Evolutionary conservation across 2,329 filamentous ascomycete genomes (phyloP).

Genomic region (Bipolaris cookei): DNA sequence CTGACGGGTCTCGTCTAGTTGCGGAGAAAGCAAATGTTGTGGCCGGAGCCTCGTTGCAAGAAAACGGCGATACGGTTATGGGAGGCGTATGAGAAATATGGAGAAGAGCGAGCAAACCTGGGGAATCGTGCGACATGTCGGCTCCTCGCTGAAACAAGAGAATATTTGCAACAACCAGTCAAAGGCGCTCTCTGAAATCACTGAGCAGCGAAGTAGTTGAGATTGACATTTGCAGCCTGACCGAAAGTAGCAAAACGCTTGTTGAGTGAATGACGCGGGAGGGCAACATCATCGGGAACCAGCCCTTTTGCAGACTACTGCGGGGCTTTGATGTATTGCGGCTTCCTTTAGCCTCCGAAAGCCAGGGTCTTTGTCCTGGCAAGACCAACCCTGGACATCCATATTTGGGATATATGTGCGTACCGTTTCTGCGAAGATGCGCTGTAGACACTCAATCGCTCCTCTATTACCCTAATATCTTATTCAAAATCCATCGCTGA

Average conservation of each 20-base stretch:
- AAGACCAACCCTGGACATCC: not conserved
- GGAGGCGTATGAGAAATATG: slow-evolving; percentile 16
- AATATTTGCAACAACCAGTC: not conserved
- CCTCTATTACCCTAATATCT: not conserved
- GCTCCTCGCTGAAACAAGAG: not conserved
- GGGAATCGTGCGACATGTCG: not conserved
- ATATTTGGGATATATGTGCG: not conserved
- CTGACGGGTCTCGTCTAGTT: slow-evolving; percentile 25
- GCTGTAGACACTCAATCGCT: not conserved
- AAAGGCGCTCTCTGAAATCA: not conserved
- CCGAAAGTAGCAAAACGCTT: not conserved
- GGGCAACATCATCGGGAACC: not conserved
- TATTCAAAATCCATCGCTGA: not conserved
- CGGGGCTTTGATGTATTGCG: not conserved
- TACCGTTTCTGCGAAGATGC: not conserved
- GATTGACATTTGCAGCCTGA: not conserved
- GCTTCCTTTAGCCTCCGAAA: not conserved
- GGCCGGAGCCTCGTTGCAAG: not conserved
- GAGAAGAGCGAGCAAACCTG: not conserved
- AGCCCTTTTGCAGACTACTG: not conserved
- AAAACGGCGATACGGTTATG: slow-evolving; percentile 18
- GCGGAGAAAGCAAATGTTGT: slow-evolving; percentile 5
- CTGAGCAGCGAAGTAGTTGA: not conserved
- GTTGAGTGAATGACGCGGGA: not conserved
- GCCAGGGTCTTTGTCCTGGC: not conserved